These are phyloP conservation scores for Madurella mycetomatis DNA, from an alignment of 2,329 filamentous ascomycete genomes.

Conservation along the genomic window DNA sequence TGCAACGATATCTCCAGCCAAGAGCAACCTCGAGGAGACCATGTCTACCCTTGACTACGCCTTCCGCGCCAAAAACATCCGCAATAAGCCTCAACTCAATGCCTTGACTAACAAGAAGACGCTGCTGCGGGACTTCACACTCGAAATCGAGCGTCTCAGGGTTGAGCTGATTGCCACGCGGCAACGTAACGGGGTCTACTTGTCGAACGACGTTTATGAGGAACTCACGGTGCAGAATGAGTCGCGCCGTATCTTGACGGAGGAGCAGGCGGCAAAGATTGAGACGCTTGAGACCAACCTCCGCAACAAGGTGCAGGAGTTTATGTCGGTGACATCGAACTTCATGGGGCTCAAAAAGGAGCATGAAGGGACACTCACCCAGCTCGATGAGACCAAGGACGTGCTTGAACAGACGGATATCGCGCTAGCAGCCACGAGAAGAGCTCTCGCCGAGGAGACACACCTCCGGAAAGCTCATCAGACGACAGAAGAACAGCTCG, in stretches of 20 bases:
- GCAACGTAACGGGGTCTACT: conserved; percentile 90
- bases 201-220: conserved; percentile 84
- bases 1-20: conserved; percentile 89
- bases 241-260: conserved; percentile 81
- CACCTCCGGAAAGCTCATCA: conserved; percentile 78
- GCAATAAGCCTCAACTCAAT: conserved; percentile 95
- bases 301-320: conserved; percentile 87
- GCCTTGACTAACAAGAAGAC: conserved; percentile 90
- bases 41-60: conserved; percentile 98
- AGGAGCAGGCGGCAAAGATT: conserved; percentile 89
- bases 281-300: conserved; percentile 88
- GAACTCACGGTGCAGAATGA: conserved; percentile 90
- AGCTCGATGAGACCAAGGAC: conserved; percentile 74
- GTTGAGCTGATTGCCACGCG: conserved; percentile 88
- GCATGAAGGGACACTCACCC: conserved; percentile 68
- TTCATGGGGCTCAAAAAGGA: conserved; percentile 89
- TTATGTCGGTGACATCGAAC: conserved; percentile 78
- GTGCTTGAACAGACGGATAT: conserved; percentile 85
- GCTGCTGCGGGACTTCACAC: conserved; percentile 80
- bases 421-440: conserved; percentile 71
- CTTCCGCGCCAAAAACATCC: conserved; percentile 96
- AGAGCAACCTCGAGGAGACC: conserved; percentile 93
- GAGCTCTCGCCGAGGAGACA: conserved; percentile 73
- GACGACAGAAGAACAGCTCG: conserved; percentile 74
- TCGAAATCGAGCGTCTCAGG: conserved; percentile 91